Evolutionary conservation across 2,329 filamentous ascomycete species (phyloP).

Genomic region (Parastagonospora avenae): DNA sequence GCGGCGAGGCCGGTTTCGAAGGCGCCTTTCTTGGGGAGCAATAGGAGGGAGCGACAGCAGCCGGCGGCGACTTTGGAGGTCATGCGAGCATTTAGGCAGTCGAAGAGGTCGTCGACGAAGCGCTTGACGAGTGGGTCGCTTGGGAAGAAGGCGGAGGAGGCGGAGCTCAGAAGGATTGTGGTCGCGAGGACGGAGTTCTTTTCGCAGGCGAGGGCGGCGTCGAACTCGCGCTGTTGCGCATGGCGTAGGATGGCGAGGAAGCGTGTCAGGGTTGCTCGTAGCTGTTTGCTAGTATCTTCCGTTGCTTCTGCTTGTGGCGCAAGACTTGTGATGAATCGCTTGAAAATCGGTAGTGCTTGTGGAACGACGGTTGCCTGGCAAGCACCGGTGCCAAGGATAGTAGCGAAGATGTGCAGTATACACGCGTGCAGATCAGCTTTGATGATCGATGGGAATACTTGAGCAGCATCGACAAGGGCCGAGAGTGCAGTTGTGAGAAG

Average conservation of each 20-base stretch:
- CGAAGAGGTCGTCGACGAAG: slow-evolving; percentile 80
- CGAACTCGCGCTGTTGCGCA: slow-evolving; percentile 75
- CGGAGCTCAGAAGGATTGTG: slow-evolving; percentile 86
- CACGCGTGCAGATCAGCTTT: slow-evolving; percentile 95
- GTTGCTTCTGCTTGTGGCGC: slow-evolving; percentile 50
- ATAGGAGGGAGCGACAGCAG: slow-evolving; percentile 82
- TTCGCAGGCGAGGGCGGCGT: slow-evolving; percentile 82
- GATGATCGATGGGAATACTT: slow-evolving; percentile 95
- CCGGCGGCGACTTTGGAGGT: slow-evolving; percentile 89
- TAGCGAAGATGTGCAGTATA: slow-evolving; percentile 95
- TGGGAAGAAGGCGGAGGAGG: slow-evolving; percentile 73
- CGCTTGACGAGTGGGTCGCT: slow-evolving; percentile 75
- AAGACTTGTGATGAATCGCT: slow-evolving; percentile 84
- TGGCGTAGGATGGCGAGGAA: slow-evolving; percentile 81
- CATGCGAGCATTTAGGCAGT: slow-evolving; percentile 81
- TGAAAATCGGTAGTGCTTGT: slow-evolving; percentile 86
- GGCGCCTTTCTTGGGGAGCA: slow-evolving; percentile 60
- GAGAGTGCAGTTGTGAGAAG: slow-evolving; percentile 81
- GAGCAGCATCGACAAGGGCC: slow-evolving; percentile 89
- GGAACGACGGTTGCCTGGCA: slow-evolving; percentile 91
- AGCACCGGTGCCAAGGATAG: slow-evolving; percentile 82
- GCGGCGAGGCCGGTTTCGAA: slow-evolving; percentile 67
- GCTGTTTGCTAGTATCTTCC: slow-evolving; percentile 67
- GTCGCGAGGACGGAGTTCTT: slow-evolving; percentile 90
- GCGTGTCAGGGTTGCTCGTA: slow-evolving; percentile 80